Evolutionary conservation across 2,329 filamentous ascomycete genomes (phyloP).

Genomic region (Trichoderma sp.): DNA sequence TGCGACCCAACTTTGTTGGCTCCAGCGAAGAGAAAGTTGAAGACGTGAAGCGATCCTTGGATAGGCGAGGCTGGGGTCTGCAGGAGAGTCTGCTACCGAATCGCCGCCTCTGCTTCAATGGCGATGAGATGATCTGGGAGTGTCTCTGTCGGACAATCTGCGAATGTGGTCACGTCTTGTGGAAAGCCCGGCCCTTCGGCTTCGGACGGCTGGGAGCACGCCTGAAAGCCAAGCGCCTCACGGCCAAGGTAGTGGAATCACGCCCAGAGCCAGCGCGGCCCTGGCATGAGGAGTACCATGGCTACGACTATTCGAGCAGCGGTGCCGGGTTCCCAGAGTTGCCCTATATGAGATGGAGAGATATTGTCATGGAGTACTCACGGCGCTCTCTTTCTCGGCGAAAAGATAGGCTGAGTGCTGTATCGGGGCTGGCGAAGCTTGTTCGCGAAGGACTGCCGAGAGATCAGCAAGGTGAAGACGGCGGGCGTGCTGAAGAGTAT

Average conservation of each 20-base stretch:
- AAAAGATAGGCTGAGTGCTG: not conserved
- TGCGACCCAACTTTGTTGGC: not conserved
- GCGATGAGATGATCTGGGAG: slow-evolving; percentile 1
- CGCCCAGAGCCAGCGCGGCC: not conserved
- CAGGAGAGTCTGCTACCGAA: not conserved
- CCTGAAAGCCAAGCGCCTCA: not conserved
- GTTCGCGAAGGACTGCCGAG: not conserved
- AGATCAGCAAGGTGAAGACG: not conserved
- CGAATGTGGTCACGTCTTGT: not conserved
- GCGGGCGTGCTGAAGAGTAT: not conserved
- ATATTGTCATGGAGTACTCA: not conserved
- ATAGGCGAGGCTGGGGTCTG: not conserved
- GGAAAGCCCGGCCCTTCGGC: not conserved
- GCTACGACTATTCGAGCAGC: not conserved
- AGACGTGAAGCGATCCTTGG: not conserved
- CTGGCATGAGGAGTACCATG: not conserved
- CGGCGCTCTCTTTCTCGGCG: not conserved
- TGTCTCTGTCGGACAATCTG: slow-evolving; percentile 1
- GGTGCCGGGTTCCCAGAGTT: not conserved
- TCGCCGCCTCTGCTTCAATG: slow-evolving; percentile 2
- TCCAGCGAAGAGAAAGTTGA: not conserved
- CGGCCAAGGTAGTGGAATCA: not conserved
- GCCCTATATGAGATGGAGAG: slow-evolving; percentile 6
- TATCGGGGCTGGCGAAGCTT: not conserved
- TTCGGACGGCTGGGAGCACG: not conserved